phyloP scores from a whole-genome alignment of 2,329 filamentous ascomycete species.

The Colletotrichum sp. region DNA sequence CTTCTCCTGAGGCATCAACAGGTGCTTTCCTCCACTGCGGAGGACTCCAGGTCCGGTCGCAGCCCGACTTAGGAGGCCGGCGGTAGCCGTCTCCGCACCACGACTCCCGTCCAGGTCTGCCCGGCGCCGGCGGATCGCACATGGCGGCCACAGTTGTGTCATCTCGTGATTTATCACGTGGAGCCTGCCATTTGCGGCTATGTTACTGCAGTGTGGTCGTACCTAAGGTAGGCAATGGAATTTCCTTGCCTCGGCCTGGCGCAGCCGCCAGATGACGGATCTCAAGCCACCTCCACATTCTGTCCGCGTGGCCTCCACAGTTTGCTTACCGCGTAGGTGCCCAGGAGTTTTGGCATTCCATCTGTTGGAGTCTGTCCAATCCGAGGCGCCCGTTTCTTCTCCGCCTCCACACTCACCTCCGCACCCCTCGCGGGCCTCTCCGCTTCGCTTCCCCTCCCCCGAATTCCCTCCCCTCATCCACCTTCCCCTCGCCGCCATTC shows the following conservation, averaged over 20 bases:
- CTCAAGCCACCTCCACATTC: neutral
- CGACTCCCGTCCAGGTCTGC: neutral
- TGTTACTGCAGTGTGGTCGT: neutral
- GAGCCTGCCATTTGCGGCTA: too few species aligned
- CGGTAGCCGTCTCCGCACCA: neutral
- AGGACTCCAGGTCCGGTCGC: neutral
- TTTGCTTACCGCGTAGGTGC: neutral
- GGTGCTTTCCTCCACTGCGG: neutral
- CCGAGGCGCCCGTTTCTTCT: neutral
- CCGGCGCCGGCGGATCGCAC: neutral
- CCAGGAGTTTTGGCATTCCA: neutral
- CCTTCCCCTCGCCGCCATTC: neutral
- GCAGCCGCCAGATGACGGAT: neutral
- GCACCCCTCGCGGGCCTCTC: neutral
- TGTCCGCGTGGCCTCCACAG: neutral
- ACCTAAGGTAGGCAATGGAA: neutral
- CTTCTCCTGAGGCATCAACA: neutral
- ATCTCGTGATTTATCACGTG: neutral
- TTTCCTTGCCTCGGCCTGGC: neutral
- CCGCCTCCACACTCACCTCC: slow-evolving; percentile 3
- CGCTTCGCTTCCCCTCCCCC: slow-evolving; percentile 1
- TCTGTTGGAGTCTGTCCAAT: neutral
- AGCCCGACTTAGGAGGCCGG: neutral
- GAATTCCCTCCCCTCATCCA: neutral
- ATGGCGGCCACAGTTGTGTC: neutral